phyloP scores from a whole-genome alignment of 164 flowering plant genomes.

The Aristolochia fimbriata region DNA sequence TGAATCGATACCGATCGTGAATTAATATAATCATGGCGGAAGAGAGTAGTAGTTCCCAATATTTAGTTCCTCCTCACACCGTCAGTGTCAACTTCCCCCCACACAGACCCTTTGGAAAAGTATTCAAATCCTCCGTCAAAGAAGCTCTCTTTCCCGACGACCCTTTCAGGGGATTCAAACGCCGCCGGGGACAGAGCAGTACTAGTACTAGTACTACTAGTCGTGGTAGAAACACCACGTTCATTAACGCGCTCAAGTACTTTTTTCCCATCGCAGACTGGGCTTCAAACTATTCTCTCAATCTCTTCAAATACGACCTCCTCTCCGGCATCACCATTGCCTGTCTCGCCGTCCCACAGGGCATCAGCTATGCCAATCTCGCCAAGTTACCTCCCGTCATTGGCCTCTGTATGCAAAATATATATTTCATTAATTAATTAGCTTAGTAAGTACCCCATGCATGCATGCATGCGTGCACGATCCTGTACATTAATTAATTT shows the following conservation, averaged over 20 bases:
- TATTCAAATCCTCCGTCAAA: constrained; percentile 34
- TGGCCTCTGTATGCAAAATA: constrained; percentile 42
- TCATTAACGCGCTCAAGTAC: constrained; percentile 26
- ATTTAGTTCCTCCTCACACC: background rate
- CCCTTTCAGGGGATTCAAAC: constrained; percentile 69
- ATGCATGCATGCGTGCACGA: too few relatives aligned
- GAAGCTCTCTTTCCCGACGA: constrained; percentile 91
- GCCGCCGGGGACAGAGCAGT: too few relatives aligned
- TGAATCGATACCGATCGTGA: too few relatives aligned
- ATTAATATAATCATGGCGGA: too few relatives aligned
- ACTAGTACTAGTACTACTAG: constrained; percentile 3
- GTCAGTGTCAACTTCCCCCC: background rate
- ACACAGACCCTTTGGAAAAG: background rate
- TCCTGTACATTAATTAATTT: too few relatives aligned
- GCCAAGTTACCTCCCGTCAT: constrained; percentile 70
- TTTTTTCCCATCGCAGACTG: constrained; percentile 77
- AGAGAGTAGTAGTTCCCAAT: too few relatives aligned
- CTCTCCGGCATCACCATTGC: constrained; percentile 88
- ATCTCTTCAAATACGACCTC: constrained; percentile 59
- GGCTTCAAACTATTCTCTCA: constrained; percentile 55
- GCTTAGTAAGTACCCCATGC: too few relatives aligned
- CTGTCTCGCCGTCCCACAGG: constrained; percentile 93
- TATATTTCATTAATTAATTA: too few relatives aligned
- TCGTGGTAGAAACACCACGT: too few relatives aligned
- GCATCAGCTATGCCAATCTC: constrained; percentile 85